Evolutionary conservation across 2,329 filamentous ascomycete species (phyloP).

Genomic region (Tolypocladium endophyticum): DNA sequence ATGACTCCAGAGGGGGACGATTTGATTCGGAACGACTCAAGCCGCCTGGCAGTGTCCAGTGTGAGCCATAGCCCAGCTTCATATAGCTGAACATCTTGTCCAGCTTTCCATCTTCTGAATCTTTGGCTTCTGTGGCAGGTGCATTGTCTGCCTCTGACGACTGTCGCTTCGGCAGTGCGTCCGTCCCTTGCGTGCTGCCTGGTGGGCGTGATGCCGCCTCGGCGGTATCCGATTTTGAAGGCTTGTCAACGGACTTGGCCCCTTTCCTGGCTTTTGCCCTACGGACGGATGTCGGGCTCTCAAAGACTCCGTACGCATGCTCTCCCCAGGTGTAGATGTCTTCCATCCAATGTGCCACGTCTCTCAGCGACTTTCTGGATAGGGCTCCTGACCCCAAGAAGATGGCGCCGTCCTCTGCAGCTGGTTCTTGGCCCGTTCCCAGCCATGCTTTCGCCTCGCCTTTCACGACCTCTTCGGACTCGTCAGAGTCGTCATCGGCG

Average conservation of each 20-base stretch:
- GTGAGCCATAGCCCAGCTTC: slow-evolving; percentile 58
- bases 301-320: slow-evolving; percentile 72
- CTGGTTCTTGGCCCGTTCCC: slow-evolving; percentile 57
- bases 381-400: slow-evolving; percentile 74
- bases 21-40: slow-evolving; percentile 9
- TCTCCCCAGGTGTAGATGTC: slow-evolving; percentile 77
- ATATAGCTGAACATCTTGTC: slow-evolving; percentile 53
- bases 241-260: slow-evolving; percentile 4
- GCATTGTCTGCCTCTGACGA: neutral
- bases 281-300: slow-evolving; percentile 62
- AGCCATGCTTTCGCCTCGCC: slow-evolving; percentile 47
- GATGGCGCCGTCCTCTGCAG: slow-evolving; percentile 69
- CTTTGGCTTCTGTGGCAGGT: neutral
- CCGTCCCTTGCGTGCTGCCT: neutral
- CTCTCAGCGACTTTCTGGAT: slow-evolving; percentile 58
- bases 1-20: neutral
- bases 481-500: slow-evolving; percentile 20
- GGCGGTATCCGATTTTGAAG: neutral
- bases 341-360: slow-evolving; percentile 78
- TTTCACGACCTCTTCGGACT: slow-evolving; percentile 9
- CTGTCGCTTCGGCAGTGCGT: neutral
- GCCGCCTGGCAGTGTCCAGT: slow-evolving; percentile 40
- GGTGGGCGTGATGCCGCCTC: neutral
- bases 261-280: slow-evolving; percentile 30
- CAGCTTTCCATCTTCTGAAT: slow-evolving; percentile 27